Evolutionary conservation across 305 asterid genomes (phyloP).

Genomic region (Monarda citriodora): DNA sequence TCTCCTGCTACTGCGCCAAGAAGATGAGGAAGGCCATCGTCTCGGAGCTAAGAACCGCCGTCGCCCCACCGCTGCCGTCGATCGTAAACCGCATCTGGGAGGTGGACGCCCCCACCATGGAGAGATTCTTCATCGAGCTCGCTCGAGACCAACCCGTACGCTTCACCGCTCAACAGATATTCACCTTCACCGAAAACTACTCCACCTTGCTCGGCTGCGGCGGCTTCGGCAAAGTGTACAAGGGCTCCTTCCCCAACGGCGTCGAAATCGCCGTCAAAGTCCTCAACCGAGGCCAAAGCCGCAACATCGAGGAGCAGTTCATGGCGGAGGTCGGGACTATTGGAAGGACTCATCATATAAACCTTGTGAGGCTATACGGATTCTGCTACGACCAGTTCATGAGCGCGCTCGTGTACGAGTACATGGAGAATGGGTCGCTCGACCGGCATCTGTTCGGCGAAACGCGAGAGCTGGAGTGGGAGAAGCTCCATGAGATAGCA

Average conservation of each 20-base stretch:
- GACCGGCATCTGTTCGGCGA: conserved; percentile 35
- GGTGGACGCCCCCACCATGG: conserved; percentile 29
- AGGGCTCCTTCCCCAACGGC: conserved; percentile 40
- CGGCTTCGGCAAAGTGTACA: conserved; percentile 42
- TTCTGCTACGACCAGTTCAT: conserved; percentile 19
- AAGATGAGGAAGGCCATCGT: conserved; percentile 18
- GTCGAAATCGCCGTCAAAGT: conserved; percentile 45
- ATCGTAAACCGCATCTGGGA: conserved; percentile 11
- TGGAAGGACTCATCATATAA: conserved; percentile 40
- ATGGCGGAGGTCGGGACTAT: conserved; percentile 48
- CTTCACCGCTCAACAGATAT: conserved; percentile 32
- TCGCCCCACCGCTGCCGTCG: neutral
- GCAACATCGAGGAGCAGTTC: conserved; percentile 33
- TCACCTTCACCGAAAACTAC: conserved; percentile 29
- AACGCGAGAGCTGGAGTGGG: conserved; percentile 23
- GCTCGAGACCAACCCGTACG: conserved; percentile 39
- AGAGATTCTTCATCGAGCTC: conserved; percentile 26
- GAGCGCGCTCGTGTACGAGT: conserved; percentile 14
- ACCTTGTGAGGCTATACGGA: conserved; percentile 16
- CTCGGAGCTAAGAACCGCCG: conserved; percentile 20
- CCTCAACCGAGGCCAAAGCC: conserved; percentile 23
- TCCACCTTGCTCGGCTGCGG: conserved; percentile 29
- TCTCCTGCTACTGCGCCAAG: conserved; percentile 8
- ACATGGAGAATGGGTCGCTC: conserved; percentile 28
- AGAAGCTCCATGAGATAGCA: conserved; percentile 37